Evolutionary conservation across 2,329 filamentous ascomycete species (phyloP).

Genomic region (Paraphaeosphaeria sporulosa): DNA sequence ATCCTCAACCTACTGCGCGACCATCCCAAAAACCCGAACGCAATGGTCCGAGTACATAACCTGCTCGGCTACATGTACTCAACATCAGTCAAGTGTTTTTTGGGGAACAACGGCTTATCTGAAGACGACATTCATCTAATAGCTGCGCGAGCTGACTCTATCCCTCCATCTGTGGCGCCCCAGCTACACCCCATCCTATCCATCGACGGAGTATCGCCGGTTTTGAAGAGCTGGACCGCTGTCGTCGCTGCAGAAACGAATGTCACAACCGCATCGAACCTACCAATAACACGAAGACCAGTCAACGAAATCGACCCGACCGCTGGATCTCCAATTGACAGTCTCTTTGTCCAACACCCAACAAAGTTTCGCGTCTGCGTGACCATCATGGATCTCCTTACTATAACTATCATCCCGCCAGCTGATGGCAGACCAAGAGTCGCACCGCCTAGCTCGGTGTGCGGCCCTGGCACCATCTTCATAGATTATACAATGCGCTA

Average conservation of each 20-base stretch:
- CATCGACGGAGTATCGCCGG: constrained; percentile 47
- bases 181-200: constrained; percentile 45
- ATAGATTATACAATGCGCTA: constrained; percentile 65
- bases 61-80: constrained; percentile 66
- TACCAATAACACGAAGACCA: constrained; percentile 64
- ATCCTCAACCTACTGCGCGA: constrained; percentile 66
- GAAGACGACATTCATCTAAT: constrained; percentile 61
- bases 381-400: constrained; percentile 68
- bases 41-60: constrained; percentile 65
- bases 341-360: constrained; percentile 63
- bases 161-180: constrained; percentile 13
- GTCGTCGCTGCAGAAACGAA: constrained; percentile 64
- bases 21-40: constrained; percentile 61
- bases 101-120: constrained; percentile 52
- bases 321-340: constrained; percentile 66
- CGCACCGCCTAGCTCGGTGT: constrained; percentile 60
- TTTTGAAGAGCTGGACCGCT: constrained; percentile 64
- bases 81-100: constrained; percentile 60
- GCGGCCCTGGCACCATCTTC: constrained; percentile 64
- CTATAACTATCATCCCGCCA: constrained; percentile 67
- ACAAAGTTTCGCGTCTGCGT: constrained; percentile 66
- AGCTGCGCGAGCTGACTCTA: constrained; percentile 64
- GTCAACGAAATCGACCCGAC: constrained; percentile 64
- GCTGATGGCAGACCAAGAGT: constrained; percentile 47
- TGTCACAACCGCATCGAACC: constrained; percentile 67